A percentile compares a stretch with the other conserved stretches of the same genome.
Evolutionary conservation across 768 basidiomycete species (phyloP).

Genomic region (Clitopilus passeckerianus): DNA sequence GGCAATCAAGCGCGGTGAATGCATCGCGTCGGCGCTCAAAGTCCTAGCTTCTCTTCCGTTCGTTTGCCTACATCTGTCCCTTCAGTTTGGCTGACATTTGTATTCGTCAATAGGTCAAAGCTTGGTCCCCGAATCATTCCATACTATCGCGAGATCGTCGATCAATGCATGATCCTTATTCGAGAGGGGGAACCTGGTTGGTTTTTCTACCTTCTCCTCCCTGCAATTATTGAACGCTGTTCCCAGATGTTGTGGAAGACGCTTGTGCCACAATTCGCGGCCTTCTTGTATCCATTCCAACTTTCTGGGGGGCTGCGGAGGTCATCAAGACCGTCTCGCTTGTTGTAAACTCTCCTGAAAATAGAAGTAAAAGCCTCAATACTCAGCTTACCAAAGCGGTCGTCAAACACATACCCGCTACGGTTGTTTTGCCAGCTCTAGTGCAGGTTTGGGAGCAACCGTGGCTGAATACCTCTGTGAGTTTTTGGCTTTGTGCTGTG

Average conservation of each 20-base stretch:
- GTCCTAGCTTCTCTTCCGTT: constrained; percentile 62
- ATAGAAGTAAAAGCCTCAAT: background rate
- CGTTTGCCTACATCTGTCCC: constrained; percentile 15
- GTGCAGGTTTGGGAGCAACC: background rate
- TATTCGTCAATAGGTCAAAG: constrained; percentile 61
- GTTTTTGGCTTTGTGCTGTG: background rate
- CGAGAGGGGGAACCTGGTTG: constrained; percentile 19
- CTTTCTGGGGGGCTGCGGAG: constrained; percentile 72
- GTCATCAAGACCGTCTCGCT: constrained; percentile 51
- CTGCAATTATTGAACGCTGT: background rate
- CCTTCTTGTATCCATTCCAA: constrained; percentile 72
- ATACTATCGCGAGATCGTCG: constrained; percentile 67
- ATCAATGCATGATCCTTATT: constrained; percentile 47
- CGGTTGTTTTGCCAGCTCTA: background rate
- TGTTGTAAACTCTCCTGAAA: constrained; percentile 35
- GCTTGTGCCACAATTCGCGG: constrained; percentile 51
- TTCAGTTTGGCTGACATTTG: background rate
- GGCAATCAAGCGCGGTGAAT: constrained; percentile 33
- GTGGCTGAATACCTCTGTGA: background rate
- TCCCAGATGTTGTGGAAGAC: constrained; percentile 26
- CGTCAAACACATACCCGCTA: constrained; percentile 66
- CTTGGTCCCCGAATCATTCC: constrained; percentile 90
- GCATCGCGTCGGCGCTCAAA: constrained; percentile 39
- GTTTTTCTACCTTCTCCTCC: background rate
- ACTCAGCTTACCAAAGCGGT: constrained; percentile 49